phyloP scores from a whole-genome alignment of 192 early-diverging fungal genomes.

The Phlyctochytrium bullatum region DNA sequence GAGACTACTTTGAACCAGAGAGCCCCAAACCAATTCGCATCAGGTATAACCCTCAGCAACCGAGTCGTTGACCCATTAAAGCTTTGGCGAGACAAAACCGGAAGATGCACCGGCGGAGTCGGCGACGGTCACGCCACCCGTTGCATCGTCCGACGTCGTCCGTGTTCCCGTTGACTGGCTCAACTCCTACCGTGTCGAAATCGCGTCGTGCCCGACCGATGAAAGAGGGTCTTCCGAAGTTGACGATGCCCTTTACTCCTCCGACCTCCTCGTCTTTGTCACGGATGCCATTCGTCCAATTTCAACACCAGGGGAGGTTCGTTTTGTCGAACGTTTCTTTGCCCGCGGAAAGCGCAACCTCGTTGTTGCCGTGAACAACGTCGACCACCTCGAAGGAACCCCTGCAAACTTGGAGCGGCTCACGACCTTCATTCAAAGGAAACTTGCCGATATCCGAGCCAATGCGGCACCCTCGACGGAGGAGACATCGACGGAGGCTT shows the following conservation, averaged over 20 bases:
- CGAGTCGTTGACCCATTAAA: not conserved
- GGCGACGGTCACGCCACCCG: no score
- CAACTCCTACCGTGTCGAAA: constrained; percentile 3
- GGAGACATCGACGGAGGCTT: not conserved
- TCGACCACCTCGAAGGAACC: not conserved
- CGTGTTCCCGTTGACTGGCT: constrained; percentile 9
- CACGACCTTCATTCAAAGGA: not conserved
- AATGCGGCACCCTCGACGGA: not conserved
- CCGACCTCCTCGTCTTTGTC: constrained; percentile 37
- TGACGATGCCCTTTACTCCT: constrained; percentile 19
- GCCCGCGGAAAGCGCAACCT: constrained; percentile 28
- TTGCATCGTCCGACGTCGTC: not conserved
- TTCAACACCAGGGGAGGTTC: constrained; percentile 11
- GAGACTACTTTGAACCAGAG: not conserved
- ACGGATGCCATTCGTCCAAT: constrained; percentile 24
- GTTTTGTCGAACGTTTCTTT: constrained; percentile 24
- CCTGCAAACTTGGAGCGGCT: constrained; percentile 1
- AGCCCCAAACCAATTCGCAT: not conserved
- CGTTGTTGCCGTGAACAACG: constrained; percentile 29
- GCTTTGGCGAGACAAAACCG: constrained; percentile 4
- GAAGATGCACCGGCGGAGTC: not conserved
- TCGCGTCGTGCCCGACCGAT: not conserved
- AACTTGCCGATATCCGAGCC: not conserved
- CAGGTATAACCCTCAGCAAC: constrained; percentile 8
- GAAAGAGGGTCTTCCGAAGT: not conserved